Evolutionary conservation across 176 grass and related monocot species (phyloP).

Genomic region (Neostapfia colusana): DNA sequence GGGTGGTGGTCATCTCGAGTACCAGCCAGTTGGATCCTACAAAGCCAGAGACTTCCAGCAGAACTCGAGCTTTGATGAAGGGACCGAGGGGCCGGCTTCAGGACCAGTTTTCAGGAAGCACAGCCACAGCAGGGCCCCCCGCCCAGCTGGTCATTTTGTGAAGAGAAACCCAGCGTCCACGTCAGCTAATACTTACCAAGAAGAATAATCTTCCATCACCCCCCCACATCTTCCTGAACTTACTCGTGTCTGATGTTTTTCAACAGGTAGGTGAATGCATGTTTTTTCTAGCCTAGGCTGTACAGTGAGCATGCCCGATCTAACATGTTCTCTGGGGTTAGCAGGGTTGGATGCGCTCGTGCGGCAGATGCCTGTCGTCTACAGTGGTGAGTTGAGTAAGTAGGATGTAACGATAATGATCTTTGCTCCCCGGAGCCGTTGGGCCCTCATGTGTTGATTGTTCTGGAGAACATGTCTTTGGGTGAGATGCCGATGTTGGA

Average conservation of each 20-base stretch:
- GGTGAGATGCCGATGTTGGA: conserved; percentile 42
- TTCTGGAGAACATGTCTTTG: conserved; percentile 32
- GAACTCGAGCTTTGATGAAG: conserved; percentile 41
- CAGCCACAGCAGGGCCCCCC: conserved; percentile 28
- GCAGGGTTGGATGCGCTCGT: conserved; percentile 38
- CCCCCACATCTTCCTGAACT: not conserved
- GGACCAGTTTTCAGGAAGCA: conserved; percentile 45
- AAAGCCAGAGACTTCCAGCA: conserved; percentile 45
- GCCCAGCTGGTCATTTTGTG: conserved; percentile 40
- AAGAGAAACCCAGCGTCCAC: conserved; percentile 33
- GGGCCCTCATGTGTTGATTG: conserved; percentile 33
- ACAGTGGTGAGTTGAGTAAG: conserved; percentile 7
- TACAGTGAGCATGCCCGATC: conserved; percentile 17
- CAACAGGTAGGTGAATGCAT: conserved; percentile 26
- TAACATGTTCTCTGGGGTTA: conserved; percentile 29
- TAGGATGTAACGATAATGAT: conserved; percentile 44
- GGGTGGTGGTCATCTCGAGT: conserved; percentile 56
- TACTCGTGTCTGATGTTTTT: not conserved
- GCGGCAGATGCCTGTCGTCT: not conserved
- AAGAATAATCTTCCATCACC: conserved; percentile 35
- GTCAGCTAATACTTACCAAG: conserved; percentile 31
- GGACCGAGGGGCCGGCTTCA: conserved; percentile 8
- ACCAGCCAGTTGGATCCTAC: conserved; percentile 59
- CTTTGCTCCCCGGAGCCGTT: conserved; percentile 30
- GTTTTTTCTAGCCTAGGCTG: not conserved